Evolutionary conservation across 1,139 yeast species (phyloP).

Genomic region (Ogataea hybrid): DNA sequence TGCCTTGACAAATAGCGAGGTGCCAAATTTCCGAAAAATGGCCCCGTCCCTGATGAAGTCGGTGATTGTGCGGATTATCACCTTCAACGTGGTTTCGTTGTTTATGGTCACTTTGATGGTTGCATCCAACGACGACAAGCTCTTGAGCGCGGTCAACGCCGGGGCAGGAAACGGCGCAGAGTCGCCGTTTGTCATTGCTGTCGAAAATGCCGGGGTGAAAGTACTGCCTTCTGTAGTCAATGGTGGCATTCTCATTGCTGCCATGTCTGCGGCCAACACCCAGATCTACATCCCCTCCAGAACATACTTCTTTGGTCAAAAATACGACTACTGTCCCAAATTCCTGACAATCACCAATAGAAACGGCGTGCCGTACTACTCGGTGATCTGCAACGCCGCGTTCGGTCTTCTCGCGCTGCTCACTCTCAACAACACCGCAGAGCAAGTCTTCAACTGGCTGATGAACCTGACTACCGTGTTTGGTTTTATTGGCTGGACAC

Average conservation of each 20-base stretch:
- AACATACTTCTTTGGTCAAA: slow-evolving; percentile 63
- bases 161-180: slow-evolving; percentile 36
- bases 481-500: slow-evolving; percentile 73
- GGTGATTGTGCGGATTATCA: too few relatives aligned
- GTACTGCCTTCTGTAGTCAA: slow-evolving; percentile 70
- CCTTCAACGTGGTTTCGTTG: too few relatives aligned
- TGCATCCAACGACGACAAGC: too few relatives aligned
- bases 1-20: too few relatives aligned
- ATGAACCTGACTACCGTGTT: slow-evolving; percentile 78
- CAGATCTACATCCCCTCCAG: slow-evolving; percentile 78
- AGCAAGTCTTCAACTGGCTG: slow-evolving; percentile 80
- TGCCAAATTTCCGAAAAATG: too few relatives aligned
- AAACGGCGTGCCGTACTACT: slow-evolving; percentile 65
- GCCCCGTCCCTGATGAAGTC: too few relatives aligned
- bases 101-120: too few relatives aligned
- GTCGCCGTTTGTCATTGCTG: slow-evolving; percentile 57
- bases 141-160: slow-evolving; percentile 26
- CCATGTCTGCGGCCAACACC: slow-evolving; percentile 81
- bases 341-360: slow-evolving; percentile 50
- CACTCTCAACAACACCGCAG: slow-evolving; percentile 59
- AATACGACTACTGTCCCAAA: slow-evolving; percentile 60
- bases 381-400: slow-evolving; percentile 52
- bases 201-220: slow-evolving; percentile 67
- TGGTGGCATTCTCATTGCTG: slow-evolving; percentile 67
- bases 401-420: slow-evolving; percentile 65